These are phyloP conservation scores for Geotrichum macrosporum DNA, from an alignment of 1,139 yeast genomes.

Conservation along the genomic window DNA sequence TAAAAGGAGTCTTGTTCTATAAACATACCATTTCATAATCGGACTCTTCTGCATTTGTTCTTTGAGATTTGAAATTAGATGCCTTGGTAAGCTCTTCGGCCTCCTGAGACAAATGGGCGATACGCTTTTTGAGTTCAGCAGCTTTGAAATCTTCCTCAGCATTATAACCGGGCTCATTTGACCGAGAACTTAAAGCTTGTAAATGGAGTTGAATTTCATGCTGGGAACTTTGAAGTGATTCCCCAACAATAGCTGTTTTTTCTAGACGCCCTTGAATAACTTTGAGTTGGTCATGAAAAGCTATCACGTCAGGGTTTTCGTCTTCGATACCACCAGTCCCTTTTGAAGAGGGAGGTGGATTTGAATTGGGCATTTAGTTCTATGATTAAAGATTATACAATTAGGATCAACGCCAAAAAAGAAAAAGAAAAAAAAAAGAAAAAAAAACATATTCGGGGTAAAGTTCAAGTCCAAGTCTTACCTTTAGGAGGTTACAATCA, in stretches of 20 bases:
- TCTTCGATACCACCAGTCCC: no score
- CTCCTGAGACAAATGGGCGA: constrained; percentile 11
- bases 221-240: constrained; percentile 20
- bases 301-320: constrained; percentile 6
- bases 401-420: no score
- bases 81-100: constrained; percentile 15
- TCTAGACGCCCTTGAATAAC: constrained; percentile 19
- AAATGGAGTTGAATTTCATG: constrained; percentile 21
- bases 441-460: no score
- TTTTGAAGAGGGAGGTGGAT: constrained; percentile 12
- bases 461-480: no score
- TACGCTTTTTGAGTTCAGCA: constrained; percentile 16
- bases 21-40: constrained; percentile 14
- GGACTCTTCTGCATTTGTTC: constrained; percentile 2
- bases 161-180: neutral
- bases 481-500: no score
- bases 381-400: no score
- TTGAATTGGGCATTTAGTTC: constrained; percentile 6
- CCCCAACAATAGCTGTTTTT: constrained; percentile 17
- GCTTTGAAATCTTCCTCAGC: constrained; percentile 15
- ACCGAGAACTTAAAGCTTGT: constrained; percentile 14
- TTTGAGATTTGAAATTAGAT: constrained; percentile 8
- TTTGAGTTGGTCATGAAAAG: constrained; percentile 16
- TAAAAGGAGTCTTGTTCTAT: neutral
- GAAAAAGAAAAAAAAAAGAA: no score